Evolutionary conservation across 2,329 filamentous ascomycete species (phyloP).

Genomic region (Paecilomyces variotii): DNA sequence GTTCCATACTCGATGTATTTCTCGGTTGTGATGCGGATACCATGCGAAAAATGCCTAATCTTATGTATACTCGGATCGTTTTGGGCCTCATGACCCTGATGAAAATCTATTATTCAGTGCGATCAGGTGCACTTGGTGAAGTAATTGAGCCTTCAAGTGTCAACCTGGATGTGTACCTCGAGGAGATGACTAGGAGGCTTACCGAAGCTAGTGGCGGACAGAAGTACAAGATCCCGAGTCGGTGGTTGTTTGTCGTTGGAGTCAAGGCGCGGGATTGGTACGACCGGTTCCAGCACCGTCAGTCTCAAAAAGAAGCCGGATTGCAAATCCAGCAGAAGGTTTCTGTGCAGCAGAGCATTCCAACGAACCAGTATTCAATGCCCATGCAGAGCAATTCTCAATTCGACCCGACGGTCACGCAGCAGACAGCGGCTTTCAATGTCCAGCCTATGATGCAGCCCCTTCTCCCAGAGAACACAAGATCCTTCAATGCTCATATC

Average conservation of each 20-base stretch:
- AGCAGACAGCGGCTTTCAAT: background rate
- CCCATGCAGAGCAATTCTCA: background rate
- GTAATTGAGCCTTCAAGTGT: slow-evolving; percentile 21
- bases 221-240: slow-evolving; percentile 25
- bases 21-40: slow-evolving; percentile 24
- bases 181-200: slow-evolving; percentile 21
- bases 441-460: background rate
- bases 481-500: background rate
- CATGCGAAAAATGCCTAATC: slow-evolving; percentile 25
- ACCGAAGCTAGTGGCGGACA: slow-evolving; percentile 23
- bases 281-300: slow-evolving; percentile 19
- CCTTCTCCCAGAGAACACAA: background rate
- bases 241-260: slow-evolving; percentile 25
- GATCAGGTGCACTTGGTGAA: slow-evolving; percentile 21
- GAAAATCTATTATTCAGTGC: slow-evolving; percentile 27
- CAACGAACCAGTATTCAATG: background rate
- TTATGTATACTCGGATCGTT: slow-evolving; percentile 24
- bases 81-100: slow-evolving; percentile 25
- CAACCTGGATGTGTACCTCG: slow-evolving; percentile 24
- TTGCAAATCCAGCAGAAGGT: slow-evolving; percentile 1
- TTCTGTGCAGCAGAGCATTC: background rate
- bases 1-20: slow-evolving; percentile 24
- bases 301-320: slow-evolving; percentile 6
- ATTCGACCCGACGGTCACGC: background rate
- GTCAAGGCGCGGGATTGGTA: slow-evolving; percentile 26